Evolutionary conservation across 768 basidiomycete genomes (phyloP), one percentile per base, ranked within the genome.

Genomic region (Boletus barrowsii): DNA sequence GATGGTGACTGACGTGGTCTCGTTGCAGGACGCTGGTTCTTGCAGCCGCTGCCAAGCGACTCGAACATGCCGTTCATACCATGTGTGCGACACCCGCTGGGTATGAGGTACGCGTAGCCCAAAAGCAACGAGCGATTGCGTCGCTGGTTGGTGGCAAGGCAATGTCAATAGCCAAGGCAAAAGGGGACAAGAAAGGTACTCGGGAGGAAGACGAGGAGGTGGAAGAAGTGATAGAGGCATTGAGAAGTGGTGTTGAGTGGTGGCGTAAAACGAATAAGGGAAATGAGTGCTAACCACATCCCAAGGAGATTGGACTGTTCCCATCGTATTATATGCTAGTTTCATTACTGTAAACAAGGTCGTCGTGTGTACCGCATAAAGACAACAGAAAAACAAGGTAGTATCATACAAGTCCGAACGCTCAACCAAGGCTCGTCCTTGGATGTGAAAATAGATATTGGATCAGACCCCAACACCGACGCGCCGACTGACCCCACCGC

Each of bases 81-180:
- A 75, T 84, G 71, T 79, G 78, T 15, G 76, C 75, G 41, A 84
- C 82, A 1, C 57, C 64, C 10, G 67, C 69, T 3, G 84, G 84
- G 10, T 88, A 88, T 58, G 62, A 63, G 15, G 56, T 42, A 6
- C 77, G 78, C 3, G 61, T 77, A 2, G 41, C 49, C 2, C 60
- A 56, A 11, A 74, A 71, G 45, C 57, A 73, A 5, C 62, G 63
- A 0, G 73, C 67, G 5, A 72, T 85, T n/a, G 64, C 59, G 13
- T 60, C 57, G 14, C 64, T 81, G 10, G 51, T 15, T 6, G 37
- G 22, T 11, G 26, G 42, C 29, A 36, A 33, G 43, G 17, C 3
- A 33, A 47, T 15, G 2, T 17, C 2, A 17, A 51, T 13, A 30
- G 36, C 17, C 8, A n/a, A 17, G 6, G 8, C 37, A 7, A 33